These are phyloP conservation scores for Galerina sulciceps DNA, from an alignment of 768 basidiomycete species.

Conservation along the genomic window DNA sequence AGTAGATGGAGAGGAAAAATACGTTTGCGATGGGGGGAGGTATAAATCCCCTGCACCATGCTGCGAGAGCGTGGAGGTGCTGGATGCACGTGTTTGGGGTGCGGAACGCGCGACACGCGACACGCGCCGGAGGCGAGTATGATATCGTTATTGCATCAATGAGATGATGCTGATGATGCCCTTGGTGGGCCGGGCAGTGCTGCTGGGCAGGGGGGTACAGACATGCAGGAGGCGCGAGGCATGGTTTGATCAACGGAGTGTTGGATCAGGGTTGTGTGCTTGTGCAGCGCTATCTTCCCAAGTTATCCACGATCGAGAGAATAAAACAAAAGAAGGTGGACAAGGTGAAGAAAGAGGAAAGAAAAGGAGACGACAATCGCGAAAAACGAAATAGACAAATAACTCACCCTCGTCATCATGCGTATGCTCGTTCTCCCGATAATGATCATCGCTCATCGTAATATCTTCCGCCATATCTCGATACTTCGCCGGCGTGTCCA, in stretches of 20 bases:
- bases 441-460: conserved; percentile 28
- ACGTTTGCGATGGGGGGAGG: not conserved
- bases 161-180: not conserved
- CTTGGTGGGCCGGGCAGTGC: not conserved
- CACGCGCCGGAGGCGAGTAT: conserved; percentile 8
- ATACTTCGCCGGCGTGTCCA: conserved; percentile 72
- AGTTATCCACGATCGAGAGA: not conserved
- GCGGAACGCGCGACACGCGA: not conserved
- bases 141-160: not conserved
- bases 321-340: not conserved
- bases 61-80: conserved; percentile 4
- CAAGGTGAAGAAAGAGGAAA: not conserved
- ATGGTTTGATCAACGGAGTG: not conserved
- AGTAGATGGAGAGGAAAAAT: conserved; percentile 1
- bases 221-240: not conserved
- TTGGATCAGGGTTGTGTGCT: not conserved
- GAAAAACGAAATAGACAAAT: conserved; percentile 3
- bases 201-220: not conserved
- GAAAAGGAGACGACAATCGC: not conserved
- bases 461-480: conserved; percentile 47
- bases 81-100: conserved; percentile 17
- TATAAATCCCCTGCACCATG: conserved; percentile 17
- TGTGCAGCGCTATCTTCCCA: not conserved
- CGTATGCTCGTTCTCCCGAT: conserved; percentile 27
- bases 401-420: conserved; percentile 18